Conservation (phyloP, 2,329 filamentous ascomycete species). For the Ceratocystis cubensis region DNA sequence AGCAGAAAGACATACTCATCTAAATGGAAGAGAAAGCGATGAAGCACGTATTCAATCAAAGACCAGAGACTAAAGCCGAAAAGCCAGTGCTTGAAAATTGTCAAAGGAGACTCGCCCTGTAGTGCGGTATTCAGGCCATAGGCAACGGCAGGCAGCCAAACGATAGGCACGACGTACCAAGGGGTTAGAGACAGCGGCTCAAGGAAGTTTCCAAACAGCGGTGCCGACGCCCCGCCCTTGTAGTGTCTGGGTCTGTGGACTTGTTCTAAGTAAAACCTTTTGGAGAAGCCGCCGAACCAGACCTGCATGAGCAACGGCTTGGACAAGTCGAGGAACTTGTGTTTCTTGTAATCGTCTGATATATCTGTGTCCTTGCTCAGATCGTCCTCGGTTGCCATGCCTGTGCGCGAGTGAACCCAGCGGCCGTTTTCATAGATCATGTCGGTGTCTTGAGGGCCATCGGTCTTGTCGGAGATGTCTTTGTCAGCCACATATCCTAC, state of each 20-base stretch:
- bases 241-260: conserved; percentile 94
- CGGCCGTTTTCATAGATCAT: conserved; percentile 24
- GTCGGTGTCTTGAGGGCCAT: conserved; percentile 26
- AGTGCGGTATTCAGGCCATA: conserved; percentile 60
- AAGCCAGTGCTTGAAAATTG: conserved; percentile 48
- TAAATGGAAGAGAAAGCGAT: conserved; percentile 86
- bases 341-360: conserved; percentile 62
- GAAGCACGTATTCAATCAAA: conserved; percentile 75
- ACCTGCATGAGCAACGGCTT: conserved; percentile 77
- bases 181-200: conserved; percentile 91
- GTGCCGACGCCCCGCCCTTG: conserved; percentile 81
- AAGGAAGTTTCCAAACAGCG: conserved; percentile 94
- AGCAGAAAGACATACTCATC: conserved; percentile 54
- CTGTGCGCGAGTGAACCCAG: conserved; percentile 52
- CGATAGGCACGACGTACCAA: conserved; percentile 75
- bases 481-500: conserved; percentile 23
- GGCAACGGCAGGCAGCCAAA: conserved; percentile 71
- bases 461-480: conserved; percentile 23
- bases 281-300: conserved; percentile 76
- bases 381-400: conserved; percentile 82
- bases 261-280: conserved; percentile 94
- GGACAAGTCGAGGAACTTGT: conserved; percentile 89
- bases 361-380: conserved; percentile 74
- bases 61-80: conserved; percentile 73
- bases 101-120: conserved; percentile 38